A percentile compares a stretch with the other conserved stretches of the same genome.
Evolutionary conservation across 352 stramenopile species (phyloP).

Genomic region (Elongisporangium senticosum): DNA sequence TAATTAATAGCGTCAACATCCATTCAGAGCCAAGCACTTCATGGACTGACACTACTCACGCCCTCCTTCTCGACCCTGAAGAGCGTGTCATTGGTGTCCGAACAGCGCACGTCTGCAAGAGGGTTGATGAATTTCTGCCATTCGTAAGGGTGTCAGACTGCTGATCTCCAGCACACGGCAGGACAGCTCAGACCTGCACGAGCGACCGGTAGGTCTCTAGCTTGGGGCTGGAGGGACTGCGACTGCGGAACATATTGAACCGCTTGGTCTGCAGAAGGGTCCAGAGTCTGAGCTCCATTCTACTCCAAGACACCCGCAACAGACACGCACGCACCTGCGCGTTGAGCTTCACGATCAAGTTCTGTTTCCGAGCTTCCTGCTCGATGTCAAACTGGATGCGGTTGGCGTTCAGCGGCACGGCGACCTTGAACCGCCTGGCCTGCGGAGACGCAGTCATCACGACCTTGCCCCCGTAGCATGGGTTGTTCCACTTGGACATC

Average conservation of each 20-base stretch:
- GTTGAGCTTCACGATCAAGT: slow-evolving; percentile 58
- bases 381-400: slow-evolving; percentile 65
- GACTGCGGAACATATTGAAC: slow-evolving; percentile 44
- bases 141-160: not conserved
- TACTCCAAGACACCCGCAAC: not conserved
- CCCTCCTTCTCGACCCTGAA: slow-evolving; percentile 83
- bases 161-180: not conserved
- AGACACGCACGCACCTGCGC: slow-evolving; percentile 21
- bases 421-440: slow-evolving; percentile 49
- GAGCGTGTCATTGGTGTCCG: slow-evolving; percentile 58
- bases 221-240: slow-evolving; percentile 24
- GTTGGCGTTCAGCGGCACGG: slow-evolving; percentile 33
- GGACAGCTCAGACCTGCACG: slow-evolving; percentile 25
- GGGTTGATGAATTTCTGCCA: slow-evolving; percentile 82
- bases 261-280: slow-evolving; percentile 19
- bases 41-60: slow-evolving; percentile 15
- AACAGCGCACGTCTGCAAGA: slow-evolving; percentile 57
- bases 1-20: not conserved
- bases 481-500: slow-evolving; percentile 59
- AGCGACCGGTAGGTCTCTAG: slow-evolving; percentile 31
- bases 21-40: not conserved
- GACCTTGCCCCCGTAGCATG: slow-evolving; percentile 57
- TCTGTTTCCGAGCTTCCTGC: slow-evolving; percentile 65
- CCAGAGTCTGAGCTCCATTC: not conserved
- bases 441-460: slow-evolving; percentile 37